Conservation (phyloP, 176 grass and related monocot species). For the Oryza punctata region DNA sequence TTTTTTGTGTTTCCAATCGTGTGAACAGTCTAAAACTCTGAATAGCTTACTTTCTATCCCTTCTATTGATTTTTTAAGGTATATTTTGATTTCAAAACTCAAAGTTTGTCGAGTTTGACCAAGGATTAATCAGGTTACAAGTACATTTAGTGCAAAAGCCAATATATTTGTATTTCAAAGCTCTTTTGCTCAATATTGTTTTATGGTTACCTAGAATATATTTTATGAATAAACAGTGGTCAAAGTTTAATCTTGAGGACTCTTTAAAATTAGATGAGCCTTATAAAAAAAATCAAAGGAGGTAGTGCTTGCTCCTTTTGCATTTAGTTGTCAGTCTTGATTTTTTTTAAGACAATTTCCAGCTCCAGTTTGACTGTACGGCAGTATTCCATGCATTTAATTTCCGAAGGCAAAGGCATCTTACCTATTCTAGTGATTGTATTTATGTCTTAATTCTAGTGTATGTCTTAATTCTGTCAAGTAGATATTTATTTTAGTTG, state of each 20-base stretch:
- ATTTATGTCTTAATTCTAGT: not conserved
- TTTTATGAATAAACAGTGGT: not conserved
- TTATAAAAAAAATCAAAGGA: not conserved
- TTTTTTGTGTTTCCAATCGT: constrained; percentile 21
- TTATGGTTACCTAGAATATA: not conserved
- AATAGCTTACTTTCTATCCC: not conserved
- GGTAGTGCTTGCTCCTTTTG: not conserved
- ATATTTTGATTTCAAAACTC: not conserved
- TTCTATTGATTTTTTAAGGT: not conserved
- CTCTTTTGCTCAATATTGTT: not conserved
- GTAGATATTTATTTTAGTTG: not conserved
- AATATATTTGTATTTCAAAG: not conserved
- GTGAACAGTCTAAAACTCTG: not conserved
- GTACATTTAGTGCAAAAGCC: not conserved
- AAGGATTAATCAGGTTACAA: not conserved
- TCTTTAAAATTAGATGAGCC: not conserved
- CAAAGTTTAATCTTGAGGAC: not conserved
- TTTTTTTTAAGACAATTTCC: not conserved
- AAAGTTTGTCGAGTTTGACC: not conserved
- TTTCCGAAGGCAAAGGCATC: not conserved
- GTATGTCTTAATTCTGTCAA: not conserved
- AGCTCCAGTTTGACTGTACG: not conserved
- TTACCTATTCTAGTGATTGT: constrained; percentile 20
- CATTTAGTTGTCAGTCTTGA: not conserved
- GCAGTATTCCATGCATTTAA: not conserved